Base-by-base conservation (phyloP, 768 basidiomycete genomes). In the Xerocomellus chrysenteron region DNA sequence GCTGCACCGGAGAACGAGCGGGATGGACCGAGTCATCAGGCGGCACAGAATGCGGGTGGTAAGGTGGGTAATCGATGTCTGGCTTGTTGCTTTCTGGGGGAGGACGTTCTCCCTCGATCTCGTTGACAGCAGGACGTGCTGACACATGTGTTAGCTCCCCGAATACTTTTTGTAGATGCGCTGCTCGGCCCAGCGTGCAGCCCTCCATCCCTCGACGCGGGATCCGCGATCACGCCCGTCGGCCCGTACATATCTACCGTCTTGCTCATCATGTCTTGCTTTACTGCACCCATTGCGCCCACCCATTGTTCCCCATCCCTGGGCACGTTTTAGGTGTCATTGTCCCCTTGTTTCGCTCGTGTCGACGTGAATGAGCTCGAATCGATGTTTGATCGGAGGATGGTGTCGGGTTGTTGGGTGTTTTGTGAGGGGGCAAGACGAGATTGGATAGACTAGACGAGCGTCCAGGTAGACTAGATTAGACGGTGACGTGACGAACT, bases 1-100 rank as follows among this genome's bases (percentile, higher is more conserved):
- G 97, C 97, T 4, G 97, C 97, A 2, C 97, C 97, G 5, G 97
- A 99, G 74, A 99, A 99, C 70, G 97, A 98, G 65, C 75, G 90
- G 46, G 93, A 96, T 65, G 93, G 93, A 4, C 93, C 94, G 1
- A 83, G 68, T 59, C 88, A 93, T 49, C 91, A 94, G 68, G 81
- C 81, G 12, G 80, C 82, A 8, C 88, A 90, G 69, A 90, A 78
- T 67, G 83, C 80, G 45, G 80, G 80, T 52, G 87, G 84, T 28
- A 92, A 89, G 82, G 91, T 90, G 74, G 42, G 62, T 60, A 1
- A 28, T 52, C 17, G n/a, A 24, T 26, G 2, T 54, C 21, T 43
- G 16, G 13, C 5, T 17, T 21, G 41, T 2, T n/a, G 28, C 40
- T 47, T 24, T 4, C 13, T 21, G 17, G 2, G 12, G 47, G 36